Percentiles rank a stretch among this genome's conserved stretches.
Conservation (phyloP, 306 rosid genomes). For the Sechiopsis laciniata region DNA sequence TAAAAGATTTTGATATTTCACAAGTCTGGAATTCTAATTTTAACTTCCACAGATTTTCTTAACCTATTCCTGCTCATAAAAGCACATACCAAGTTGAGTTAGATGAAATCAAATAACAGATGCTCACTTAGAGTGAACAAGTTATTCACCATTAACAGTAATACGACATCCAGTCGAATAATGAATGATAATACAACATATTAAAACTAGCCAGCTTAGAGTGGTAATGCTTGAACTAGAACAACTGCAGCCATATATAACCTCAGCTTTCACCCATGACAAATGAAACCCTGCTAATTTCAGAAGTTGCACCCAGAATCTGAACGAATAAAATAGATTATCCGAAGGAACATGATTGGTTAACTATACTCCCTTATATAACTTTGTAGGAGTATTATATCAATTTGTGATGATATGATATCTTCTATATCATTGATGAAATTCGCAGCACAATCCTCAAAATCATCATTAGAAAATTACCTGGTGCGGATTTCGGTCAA, state of each 20-base stretch:
- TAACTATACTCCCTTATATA: background rate
- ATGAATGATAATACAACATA: background rate
- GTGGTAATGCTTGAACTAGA: background rate
- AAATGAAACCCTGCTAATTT: background rate
- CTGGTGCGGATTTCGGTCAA: slow-evolving; percentile 98
- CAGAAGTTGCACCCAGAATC: background rate
- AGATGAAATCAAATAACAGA: background rate
- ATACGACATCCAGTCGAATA: background rate
- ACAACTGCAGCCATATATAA: background rate
- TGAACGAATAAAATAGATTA: background rate
- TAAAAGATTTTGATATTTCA: background rate
- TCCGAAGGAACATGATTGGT: background rate
- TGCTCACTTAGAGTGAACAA: background rate
- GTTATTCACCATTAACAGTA: background rate
- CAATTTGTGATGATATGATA: background rate
- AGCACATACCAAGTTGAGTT: background rate
- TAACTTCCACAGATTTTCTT: background rate
- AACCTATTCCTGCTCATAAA: background rate
- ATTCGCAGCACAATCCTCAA: background rate
- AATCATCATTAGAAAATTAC: slow-evolving; percentile 31
- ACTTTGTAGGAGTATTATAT: background rate
- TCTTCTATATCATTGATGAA: background rate
- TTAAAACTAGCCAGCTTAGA: background rate
- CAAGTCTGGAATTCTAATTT: background rate
- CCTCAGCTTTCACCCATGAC: background rate